Evolutionary conservation across 257 asterid species (phyloP).

Genomic region (Echium plantagineum): DNA sequence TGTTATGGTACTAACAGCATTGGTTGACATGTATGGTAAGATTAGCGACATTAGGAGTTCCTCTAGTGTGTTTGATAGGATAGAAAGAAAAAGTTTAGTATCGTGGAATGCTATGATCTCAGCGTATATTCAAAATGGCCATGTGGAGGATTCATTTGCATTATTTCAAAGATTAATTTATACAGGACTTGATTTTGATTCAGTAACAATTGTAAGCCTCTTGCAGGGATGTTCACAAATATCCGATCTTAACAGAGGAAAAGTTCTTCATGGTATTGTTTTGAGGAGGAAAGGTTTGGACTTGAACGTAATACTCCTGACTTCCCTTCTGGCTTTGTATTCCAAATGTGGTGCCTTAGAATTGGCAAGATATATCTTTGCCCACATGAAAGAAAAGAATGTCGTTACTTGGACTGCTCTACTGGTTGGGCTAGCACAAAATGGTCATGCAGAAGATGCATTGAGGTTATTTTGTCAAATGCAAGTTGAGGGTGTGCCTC

Average conservation of each 20-base stretch:
- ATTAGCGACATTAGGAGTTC: constrained; percentile 8
- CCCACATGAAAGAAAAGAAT: constrained; percentile 43
- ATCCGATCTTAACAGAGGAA: constrained; percentile 8
- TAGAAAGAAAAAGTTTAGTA: constrained; percentile 8
- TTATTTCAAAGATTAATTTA: constrained; percentile 7
- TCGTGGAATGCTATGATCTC: constrained; percentile 15
- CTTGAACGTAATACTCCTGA: constrained; percentile 4
- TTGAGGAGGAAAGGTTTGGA: constrained; percentile 6
- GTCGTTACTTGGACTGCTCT: constrained; percentile 69
- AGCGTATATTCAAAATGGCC: constrained; percentile 7
- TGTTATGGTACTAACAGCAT: constrained; percentile 70
- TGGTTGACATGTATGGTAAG: constrained; percentile 65
- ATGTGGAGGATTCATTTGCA: constrained; percentile 4
- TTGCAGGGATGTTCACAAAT: constrained; percentile 14
- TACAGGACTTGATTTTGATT: constrained; percentile 8
- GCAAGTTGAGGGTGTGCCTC: constrained; percentile 11
- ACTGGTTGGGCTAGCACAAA: constrained; percentile 12
- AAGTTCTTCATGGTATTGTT: constrained; percentile 9
- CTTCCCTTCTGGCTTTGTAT: constrained; percentile 12
- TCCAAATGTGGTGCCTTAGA: constrained; percentile 68
- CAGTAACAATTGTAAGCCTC: constrained; percentile 11
- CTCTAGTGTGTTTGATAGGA: constrained; percentile 5
- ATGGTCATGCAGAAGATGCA: constrained; percentile 13
- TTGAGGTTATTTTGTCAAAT: constrained; percentile 8
- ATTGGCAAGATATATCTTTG: constrained; percentile 51